phyloP scores from a whole-genome alignment of 2,329 filamentous ascomycete species.

The Zelopaecilomyces penicillatus region DNA sequence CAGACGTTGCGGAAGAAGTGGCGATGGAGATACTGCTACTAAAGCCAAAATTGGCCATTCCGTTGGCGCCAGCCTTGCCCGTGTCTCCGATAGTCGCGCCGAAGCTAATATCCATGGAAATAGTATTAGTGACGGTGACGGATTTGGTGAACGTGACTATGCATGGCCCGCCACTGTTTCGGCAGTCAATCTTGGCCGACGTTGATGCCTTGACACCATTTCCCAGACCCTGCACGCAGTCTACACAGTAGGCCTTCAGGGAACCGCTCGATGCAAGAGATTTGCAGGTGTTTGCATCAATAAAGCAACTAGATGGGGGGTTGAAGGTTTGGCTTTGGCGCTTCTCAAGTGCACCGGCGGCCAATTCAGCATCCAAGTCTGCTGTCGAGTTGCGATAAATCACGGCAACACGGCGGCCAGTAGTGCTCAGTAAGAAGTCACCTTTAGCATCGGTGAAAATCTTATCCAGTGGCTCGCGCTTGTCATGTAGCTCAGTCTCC shows the following conservation, averaged over 20 bases:
- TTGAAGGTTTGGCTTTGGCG: conserved; percentile 6
- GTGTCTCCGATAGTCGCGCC: conserved; percentile 7
- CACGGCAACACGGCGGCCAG: conserved; percentile 2
- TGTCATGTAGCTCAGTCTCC: not conserved
- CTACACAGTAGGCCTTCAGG: conserved; percentile 5
- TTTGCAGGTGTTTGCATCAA: conserved; percentile 3
- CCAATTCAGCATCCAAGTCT: not conserved
- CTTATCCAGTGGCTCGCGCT: not conserved
- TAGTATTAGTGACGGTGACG: conserved; percentile 5
- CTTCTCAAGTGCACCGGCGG: not conserved
- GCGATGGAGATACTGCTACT: conserved; percentile 4
- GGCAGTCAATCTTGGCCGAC: conserved; percentile 2
- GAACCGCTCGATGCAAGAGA: conserved; percentile 5
- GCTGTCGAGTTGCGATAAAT: conserved; percentile 2
- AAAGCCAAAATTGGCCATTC: conserved; percentile 4
- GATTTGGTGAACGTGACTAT: conserved; percentile 6
- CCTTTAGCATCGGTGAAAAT: conserved; percentile 1
- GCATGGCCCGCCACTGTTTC: conserved; percentile 4
- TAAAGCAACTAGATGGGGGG: not conserved
- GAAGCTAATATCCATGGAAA: conserved; percentile 3
- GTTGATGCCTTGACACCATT: conserved; percentile 5
- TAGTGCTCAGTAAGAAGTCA: conserved; percentile 1
- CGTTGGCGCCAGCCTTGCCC: conserved; percentile 1
- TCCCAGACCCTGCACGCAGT: conserved; percentile 5
- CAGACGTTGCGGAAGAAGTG: conserved; percentile 2